These are phyloP conservation scores for Austroboletus festivus DNA, from an alignment of 768 basidiomycete genomes.

Conservation along the genomic window DNA sequence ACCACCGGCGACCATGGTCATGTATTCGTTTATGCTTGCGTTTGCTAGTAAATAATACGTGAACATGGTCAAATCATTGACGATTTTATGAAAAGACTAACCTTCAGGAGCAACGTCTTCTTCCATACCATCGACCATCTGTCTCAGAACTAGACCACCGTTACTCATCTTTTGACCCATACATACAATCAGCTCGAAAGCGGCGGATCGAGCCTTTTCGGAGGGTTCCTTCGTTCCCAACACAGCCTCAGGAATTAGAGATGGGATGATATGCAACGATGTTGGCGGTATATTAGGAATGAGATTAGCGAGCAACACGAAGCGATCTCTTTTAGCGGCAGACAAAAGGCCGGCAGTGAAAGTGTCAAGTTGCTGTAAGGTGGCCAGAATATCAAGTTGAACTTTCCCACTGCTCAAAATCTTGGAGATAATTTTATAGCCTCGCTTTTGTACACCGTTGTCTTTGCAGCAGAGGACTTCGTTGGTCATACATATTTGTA, in stretches of 20 bases:
- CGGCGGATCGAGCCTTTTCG: constrained; percentile 83
- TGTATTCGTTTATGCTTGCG: constrained; percentile 85
- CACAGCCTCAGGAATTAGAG: constrained; percentile 89
- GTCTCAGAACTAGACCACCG: constrained; percentile 79
- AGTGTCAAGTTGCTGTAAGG: constrained; percentile 65
- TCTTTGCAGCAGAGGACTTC: constrained; percentile 75
- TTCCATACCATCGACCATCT: constrained; percentile 81
- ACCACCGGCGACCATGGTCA: constrained; percentile 96
- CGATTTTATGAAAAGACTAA: constrained; percentile 12
- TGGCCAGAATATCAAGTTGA: constrained; percentile 48
- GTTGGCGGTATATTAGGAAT: constrained; percentile 65
- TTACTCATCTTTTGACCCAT: constrained; percentile 92
- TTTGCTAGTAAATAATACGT: constrained; percentile 40
- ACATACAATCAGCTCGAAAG: constrained; percentile 84
- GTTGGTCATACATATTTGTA: constrained; percentile 62
- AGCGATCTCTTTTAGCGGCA: constrained; percentile 94
- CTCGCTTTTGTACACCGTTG: constrained; percentile 91
- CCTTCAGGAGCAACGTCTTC: constrained; percentile 53
- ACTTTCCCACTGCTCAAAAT: constrained; percentile 65
- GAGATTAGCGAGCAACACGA: constrained; percentile 67
- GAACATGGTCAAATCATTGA: constrained; percentile 4
- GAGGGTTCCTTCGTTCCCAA: constrained; percentile 96
- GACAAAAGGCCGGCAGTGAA: constrained; percentile 62
- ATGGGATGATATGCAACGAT: constrained; percentile 79
- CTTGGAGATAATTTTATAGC: constrained; percentile 82